Conservation (phyloP, 495 filamentous ascomycete genomes). For the Penicillium fimorum region DNA sequence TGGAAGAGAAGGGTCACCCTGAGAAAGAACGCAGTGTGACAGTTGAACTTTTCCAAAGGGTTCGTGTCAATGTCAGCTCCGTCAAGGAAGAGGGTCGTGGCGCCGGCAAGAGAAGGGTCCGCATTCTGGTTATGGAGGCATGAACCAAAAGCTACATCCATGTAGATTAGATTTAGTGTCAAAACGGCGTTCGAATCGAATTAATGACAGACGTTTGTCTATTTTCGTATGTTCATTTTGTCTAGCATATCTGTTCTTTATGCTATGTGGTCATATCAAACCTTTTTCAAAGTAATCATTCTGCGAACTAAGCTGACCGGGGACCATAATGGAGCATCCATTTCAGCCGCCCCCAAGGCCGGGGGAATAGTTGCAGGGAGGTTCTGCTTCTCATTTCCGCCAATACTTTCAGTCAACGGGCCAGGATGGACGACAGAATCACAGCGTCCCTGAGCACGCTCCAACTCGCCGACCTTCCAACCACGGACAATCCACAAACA, state of each 20-base stretch:
- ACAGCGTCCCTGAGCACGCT: slow-evolving; percentile 32
- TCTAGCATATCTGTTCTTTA: not conserved
- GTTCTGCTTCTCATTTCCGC: slow-evolving; percentile 18
- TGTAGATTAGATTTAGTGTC: slow-evolving; percentile 12
- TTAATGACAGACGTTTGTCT: slow-evolving; percentile 5
- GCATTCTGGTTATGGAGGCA: slow-evolving; percentile 39
- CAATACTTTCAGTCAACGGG: slow-evolving; percentile 8
- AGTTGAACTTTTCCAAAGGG: slow-evolving; percentile 86
- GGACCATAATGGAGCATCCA: slow-evolving; percentile 25
- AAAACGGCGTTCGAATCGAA: slow-evolving; percentile 9
- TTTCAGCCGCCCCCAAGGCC: not conserved
- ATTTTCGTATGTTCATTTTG: slow-evolving; percentile 5
- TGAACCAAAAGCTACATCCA: slow-evolving; percentile 12
- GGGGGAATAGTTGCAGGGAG: slow-evolving; percentile 11
- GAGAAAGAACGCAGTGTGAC: slow-evolving; percentile 53
- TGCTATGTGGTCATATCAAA: slow-evolving; percentile 16
- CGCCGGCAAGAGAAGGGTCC: slow-evolving; percentile 80
- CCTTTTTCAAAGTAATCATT: slow-evolving; percentile 38
- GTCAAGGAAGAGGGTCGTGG: slow-evolving; percentile 76
- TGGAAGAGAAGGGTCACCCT: slow-evolving; percentile 46
- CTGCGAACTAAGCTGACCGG: slow-evolving; percentile 27
- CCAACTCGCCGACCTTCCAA: slow-evolving; percentile 60
- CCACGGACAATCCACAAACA: slow-evolving; percentile 48
- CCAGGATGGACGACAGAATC: slow-evolving; percentile 13
- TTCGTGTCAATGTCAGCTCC: slow-evolving; percentile 82